Percentiles rank a stretch among this genome's conserved stretches.
phyloP scores from a whole-genome alignment of 176 grass and related monocot species.

The Melocanna baccifera region DNA sequence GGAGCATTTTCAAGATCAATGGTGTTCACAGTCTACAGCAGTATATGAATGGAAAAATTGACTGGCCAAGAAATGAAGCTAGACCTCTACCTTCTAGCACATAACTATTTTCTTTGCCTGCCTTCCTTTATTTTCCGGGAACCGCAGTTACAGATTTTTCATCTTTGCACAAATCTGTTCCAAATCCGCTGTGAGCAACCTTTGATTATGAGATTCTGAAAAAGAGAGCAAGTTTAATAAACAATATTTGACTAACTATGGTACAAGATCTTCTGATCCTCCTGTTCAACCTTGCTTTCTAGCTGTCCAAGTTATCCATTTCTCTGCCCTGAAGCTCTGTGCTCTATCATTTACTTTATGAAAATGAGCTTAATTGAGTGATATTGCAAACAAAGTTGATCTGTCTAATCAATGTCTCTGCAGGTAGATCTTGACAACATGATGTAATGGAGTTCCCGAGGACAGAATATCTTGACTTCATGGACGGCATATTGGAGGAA shows the following conservation, averaged over 20 bases:
- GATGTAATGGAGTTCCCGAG: constrained; percentile 52
- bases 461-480: constrained; percentile 59
- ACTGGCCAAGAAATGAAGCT: neutral
- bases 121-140: neutral
- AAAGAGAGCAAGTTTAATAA: neutral
- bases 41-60: constrained; percentile 12
- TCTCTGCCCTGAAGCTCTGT: neutral
- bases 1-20: neutral
- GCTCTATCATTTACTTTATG: neutral
- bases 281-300: neutral
- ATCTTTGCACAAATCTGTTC: neutral
- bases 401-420: constrained; percentile 26
- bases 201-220: constrained; percentile 16
- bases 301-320: neutral
- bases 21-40: neutral
- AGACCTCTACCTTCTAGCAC: neutral
- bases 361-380: neutral
- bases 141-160: neutral
- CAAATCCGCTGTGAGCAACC: neutral
- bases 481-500: constrained; percentile 81
- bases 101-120: neutral
- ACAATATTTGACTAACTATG: neutral
- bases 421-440: constrained; percentile 90
- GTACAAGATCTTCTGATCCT: neutral
- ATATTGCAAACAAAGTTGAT: constrained; percentile 7